Evolutionary conservation across 2,329 filamentous ascomycete genomes (phyloP).

Genomic region (Helminthosporium solani): DNA sequence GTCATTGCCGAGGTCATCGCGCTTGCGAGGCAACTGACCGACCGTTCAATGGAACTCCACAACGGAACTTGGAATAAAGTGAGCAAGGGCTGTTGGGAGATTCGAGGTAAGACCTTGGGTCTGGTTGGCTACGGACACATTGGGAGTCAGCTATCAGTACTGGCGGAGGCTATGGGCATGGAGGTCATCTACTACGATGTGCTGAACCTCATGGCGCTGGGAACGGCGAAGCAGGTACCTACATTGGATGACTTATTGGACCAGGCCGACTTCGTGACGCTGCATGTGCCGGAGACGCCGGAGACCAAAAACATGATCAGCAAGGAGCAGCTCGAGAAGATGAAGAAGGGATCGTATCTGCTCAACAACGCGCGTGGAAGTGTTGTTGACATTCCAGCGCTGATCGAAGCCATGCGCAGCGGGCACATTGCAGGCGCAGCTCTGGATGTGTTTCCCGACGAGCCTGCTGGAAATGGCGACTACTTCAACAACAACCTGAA

Average conservation of each 20-base stretch:
- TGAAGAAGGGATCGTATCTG: conserved; percentile 91
- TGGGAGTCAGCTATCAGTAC: conserved; percentile 89
- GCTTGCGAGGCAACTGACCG: conserved; percentile 86
- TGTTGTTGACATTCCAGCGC: conserved; percentile 88
- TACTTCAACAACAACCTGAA: conserved; percentile 89
- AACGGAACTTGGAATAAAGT: conserved; percentile 97
- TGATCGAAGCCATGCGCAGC: conserved; percentile 81
- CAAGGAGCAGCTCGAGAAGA: conserved; percentile 73
- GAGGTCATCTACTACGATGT: conserved; percentile 96
- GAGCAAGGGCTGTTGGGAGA: conserved; percentile 94
- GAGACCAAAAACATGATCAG: conserved; percentile 95
- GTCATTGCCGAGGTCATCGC: conserved; percentile 92
- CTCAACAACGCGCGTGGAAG: conserved; percentile 95
- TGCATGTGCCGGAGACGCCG: conserved; percentile 89
- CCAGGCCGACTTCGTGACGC: conserved; percentile 85
- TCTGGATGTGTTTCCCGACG: conserved; percentile 93
- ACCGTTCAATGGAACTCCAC: conserved; percentile 94
- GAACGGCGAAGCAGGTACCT: conserved; percentile 80
- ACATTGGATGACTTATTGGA: conserved; percentile 74
- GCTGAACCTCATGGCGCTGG: conserved; percentile 89
- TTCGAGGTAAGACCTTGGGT: conserved; percentile 93
- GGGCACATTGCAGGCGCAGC: conserved; percentile 91
- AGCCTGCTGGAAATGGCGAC: conserved; percentile 90
- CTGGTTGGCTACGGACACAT: conserved; percentile 98
- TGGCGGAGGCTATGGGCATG: conserved; percentile 98